phyloP scores from a whole-genome alignment of 1,284 basidiomycete genomes.

The Heterobasidion annosum region DNA sequence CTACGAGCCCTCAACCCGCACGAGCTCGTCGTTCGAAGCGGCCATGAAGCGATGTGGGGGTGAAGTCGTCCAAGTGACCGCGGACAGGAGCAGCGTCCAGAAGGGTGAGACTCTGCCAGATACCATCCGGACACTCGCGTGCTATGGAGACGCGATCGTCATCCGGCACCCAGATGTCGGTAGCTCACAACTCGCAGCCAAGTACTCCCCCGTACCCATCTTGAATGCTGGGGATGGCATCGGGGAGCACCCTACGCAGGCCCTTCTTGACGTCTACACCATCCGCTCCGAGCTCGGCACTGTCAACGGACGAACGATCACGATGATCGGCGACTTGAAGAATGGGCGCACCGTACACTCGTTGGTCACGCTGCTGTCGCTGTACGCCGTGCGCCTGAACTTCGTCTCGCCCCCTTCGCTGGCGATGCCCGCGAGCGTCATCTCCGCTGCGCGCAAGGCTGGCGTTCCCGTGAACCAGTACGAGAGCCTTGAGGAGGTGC shows the following conservation, averaged over 20 bases:
- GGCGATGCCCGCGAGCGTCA: conserved; percentile 85
- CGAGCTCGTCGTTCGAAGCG: conserved; percentile 95
- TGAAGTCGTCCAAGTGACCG: conserved; percentile 81
- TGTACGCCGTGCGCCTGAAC: conserved; percentile 94
- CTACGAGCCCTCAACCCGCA: conserved; percentile 97
- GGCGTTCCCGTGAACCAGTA: conserved; percentile 77
- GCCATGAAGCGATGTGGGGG: conserved; percentile 99
- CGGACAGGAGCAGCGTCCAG: conserved; percentile 79
- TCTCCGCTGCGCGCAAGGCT: conserved; percentile 75
- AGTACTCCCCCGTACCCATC: conserved; percentile 91
- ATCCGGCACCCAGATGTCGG: conserved; percentile 93
- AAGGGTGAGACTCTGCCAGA: conserved; percentile 96
- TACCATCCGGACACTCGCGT: conserved; percentile 91
- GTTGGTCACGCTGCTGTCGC: conserved; percentile 85
- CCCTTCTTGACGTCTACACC: conserved; percentile 91
- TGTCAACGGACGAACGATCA: conserved; percentile 94
- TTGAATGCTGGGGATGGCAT: conserved; percentile 97
- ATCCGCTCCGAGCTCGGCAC: conserved; percentile 98
- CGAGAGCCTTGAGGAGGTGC: conserved; percentile 83
- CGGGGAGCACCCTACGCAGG: conserved; percentile 97
- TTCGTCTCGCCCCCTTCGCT: conserved; percentile 92
- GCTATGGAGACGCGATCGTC: conserved; percentile 94
- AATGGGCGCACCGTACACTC: conserved; percentile 98
- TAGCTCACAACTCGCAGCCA: conserved; percentile 85
- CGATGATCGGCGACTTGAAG: conserved; percentile 93